These are phyloP conservation scores for Miscanthus lutarioriparius DNA, from an alignment of 176 grass and related monocot species.

Conservation along the genomic window DNA sequence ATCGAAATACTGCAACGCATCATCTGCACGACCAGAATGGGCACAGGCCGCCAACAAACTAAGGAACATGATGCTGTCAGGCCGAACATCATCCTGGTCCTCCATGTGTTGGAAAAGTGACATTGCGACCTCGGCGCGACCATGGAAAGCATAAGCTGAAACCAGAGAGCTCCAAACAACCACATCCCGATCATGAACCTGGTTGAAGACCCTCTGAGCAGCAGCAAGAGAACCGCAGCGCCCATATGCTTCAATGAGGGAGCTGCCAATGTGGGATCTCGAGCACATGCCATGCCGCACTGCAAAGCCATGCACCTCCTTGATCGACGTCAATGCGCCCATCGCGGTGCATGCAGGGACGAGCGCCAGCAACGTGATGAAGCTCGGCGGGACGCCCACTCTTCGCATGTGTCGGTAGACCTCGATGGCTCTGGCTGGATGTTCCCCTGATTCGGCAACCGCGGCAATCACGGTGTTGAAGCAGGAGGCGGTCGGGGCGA, in stretches of 20 bases:
- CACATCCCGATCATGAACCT: slow-evolving; percentile 50
- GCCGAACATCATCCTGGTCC: slow-evolving; percentile 38
- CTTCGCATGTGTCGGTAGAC: slow-evolving; percentile 53
- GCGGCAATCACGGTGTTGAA: slow-evolving; percentile 62
- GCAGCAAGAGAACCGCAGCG: slow-evolving; percentile 40
- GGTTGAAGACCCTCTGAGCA: slow-evolving; percentile 45
- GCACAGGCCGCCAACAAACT: slow-evolving; percentile 58
- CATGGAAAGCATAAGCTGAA: slow-evolving; percentile 73
- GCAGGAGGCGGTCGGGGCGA: slow-evolving; percentile 45
- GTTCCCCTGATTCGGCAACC: slow-evolving; percentile 28
- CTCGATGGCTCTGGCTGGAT: slow-evolving; percentile 39
- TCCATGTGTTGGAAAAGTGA: slow-evolving; percentile 58
- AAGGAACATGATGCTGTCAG: slow-evolving; percentile 69
- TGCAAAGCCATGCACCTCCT: slow-evolving; percentile 64
- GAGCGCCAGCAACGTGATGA: slow-evolving; percentile 58
- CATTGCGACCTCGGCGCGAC: slow-evolving; percentile 42
- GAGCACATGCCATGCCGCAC: slow-evolving; percentile 35
- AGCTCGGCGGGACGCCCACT: slow-evolving; percentile 37
- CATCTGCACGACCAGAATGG: slow-evolving; percentile 58
- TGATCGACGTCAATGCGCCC: slow-evolving; percentile 43
- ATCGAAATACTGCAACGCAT: slow-evolving; percentile 62
- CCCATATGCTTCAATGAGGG: slow-evolving; percentile 66
- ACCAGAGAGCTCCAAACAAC: slow-evolving; percentile 66
- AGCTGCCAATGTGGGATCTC: slow-evolving; percentile 51
- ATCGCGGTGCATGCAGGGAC: slow-evolving; percentile 29